Evolutionary conservation across 179 eudicot genomes (phyloP).

Genomic region (Camellia oleifera): DNA sequence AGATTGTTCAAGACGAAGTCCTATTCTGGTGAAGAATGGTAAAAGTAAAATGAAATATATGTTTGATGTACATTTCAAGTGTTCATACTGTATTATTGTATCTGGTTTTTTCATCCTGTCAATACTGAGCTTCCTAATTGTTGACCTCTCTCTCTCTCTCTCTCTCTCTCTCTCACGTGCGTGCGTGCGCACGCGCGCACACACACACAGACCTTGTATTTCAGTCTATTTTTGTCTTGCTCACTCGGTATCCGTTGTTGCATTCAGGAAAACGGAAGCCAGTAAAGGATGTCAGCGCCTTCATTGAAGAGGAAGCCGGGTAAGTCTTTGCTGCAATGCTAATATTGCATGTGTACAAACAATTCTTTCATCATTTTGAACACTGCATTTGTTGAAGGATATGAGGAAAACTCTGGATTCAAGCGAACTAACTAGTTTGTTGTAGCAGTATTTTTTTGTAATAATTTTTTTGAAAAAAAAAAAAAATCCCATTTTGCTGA

Average conservation of each 20-base stretch:
- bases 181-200: too few species aligned
- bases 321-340: slow-evolving; percentile 34
- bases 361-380: background rate
- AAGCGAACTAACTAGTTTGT: background rate
- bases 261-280: slow-evolving; percentile 49
- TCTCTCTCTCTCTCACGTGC: too few species aligned
- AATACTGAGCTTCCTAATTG: background rate
- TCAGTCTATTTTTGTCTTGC: background rate
- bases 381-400: background rate
- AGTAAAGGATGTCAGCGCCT: slow-evolving; percentile 50
- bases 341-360: background rate
- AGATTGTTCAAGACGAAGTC: slow-evolving; percentile 20
- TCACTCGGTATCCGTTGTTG: slow-evolving; percentile 15
- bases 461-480: background rate
- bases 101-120: background rate
- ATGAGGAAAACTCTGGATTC: background rate
- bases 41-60: slow-evolving; percentile 28
- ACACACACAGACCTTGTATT: background rate
- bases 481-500: background rate
- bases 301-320: slow-evolving; percentile 93
- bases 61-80: background rate
- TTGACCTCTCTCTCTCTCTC: background rate
- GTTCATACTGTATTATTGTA: background rate
- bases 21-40: slow-evolving; percentile 15
- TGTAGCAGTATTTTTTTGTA: background rate